A percentile compares a stretch with the other conserved stretches of the same genome.
phyloP scores from a whole-genome alignment of 2,329 filamentous ascomycete species.

The Claviceps sp. region DNA sequence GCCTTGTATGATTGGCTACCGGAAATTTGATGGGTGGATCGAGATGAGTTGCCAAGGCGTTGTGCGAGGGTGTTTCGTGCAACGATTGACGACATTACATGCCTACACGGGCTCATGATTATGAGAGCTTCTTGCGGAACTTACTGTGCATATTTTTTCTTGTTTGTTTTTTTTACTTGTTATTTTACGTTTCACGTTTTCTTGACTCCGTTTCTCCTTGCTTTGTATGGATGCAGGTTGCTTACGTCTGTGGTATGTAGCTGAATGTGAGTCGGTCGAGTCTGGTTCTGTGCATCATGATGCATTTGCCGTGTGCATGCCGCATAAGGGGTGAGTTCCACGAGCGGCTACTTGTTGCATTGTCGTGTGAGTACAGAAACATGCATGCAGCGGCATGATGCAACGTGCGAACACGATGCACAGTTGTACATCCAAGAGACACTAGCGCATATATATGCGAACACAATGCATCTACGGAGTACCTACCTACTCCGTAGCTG shows the following conservation, averaged over 20 bases:
- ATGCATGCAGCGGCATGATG: no score
- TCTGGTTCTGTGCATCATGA: no score
- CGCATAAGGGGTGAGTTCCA: no score
- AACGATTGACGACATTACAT: slow-evolving; percentile 1
- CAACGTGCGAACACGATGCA: no score
- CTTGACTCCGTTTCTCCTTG: not conserved
- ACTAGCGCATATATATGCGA: no score
- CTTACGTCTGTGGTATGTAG: not conserved
- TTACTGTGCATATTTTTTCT: not conserved
- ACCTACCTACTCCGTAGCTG: no score
- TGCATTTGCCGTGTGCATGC: no score
- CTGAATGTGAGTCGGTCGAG: not conserved
- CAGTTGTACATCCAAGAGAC: no score
- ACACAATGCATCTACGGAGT: no score
- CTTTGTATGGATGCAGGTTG: slow-evolving; percentile 2
- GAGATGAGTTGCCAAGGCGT: slow-evolving; percentile 3
- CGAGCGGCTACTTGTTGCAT: no score
- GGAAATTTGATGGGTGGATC: not conserved
- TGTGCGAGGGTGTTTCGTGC: slow-evolving; percentile 2
- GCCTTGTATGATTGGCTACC: no score
- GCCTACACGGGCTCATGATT: slow-evolving; percentile 19
- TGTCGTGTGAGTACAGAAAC: no score
- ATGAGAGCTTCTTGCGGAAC: slow-evolving; percentile 12
- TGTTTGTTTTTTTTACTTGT: not conserved
- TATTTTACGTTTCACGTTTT: not conserved